Percentiles rank a stretch among this genome's conserved stretches.
These are phyloP conservation scores for Hemisphaericaspora subhashii DNA, from an alignment of 1,139 yeast genomes.

Conservation along the genomic window DNA sequence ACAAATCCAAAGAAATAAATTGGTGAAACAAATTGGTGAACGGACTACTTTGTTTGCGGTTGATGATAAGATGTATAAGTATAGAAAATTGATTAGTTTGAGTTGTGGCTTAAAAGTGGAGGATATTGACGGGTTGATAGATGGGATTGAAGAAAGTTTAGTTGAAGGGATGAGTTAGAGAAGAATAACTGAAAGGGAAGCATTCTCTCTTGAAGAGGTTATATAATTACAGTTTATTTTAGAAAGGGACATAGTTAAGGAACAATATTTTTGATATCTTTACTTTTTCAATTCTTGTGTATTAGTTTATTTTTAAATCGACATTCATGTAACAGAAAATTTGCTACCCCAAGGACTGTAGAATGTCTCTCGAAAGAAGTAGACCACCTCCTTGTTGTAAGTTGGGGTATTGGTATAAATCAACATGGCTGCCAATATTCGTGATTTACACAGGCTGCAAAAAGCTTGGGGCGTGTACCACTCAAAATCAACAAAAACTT, in stretches of 20 bases:
- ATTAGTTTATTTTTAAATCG: not conserved
- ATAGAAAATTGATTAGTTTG: constrained; percentile 75
- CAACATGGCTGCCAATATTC: too few relatives aligned
- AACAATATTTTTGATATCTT: not conserved
- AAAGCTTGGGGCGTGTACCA: not conserved
- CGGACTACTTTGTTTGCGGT: constrained; percentile 41
- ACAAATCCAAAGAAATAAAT: constrained; percentile 51
- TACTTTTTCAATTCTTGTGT: not conserved
- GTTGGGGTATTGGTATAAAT: too few relatives aligned
- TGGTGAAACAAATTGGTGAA: constrained; percentile 39
- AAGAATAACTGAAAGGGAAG: too few relatives aligned
- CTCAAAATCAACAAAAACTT: constrained; percentile 20
- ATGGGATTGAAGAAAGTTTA: constrained; percentile 47
- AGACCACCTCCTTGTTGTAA: too few relatives aligned
- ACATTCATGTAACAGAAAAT: not conserved
- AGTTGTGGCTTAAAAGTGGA: constrained; percentile 81
- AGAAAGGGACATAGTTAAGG: too few relatives aligned
- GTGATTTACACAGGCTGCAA: not conserved
- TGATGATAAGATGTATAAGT: constrained; percentile 68
- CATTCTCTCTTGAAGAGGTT: too few relatives aligned
- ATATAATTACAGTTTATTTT: not conserved
- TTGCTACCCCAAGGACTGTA: not conserved
- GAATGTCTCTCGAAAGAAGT: too few relatives aligned
- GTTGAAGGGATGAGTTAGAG: constrained; percentile 23
- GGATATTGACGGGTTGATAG: constrained; percentile 67